Evolutionary conservation across 2,329 filamentous ascomycete genomes (phyloP).

Genomic region (Alternaria metachromatica): DNA sequence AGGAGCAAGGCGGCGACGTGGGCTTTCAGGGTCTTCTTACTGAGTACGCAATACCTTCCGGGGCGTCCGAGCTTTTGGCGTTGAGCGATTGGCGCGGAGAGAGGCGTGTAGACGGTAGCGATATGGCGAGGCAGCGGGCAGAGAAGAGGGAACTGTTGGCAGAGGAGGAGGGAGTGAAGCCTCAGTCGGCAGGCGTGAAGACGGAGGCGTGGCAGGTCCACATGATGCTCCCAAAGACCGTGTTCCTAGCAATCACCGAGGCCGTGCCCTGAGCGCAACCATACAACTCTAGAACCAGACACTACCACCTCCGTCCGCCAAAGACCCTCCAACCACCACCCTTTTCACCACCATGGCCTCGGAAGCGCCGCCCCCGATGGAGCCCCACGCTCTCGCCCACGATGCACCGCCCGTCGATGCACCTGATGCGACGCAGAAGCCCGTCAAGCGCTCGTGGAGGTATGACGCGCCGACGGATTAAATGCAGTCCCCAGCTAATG

Average conservation of each 20-base stretch:
- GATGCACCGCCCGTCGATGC: constrained; percentile 12
- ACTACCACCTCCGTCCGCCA: not conserved
- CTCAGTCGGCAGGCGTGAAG: constrained; percentile 13
- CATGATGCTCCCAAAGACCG: constrained; percentile 20
- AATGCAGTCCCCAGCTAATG: constrained; percentile 4
- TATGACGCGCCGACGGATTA: constrained; percentile 22
- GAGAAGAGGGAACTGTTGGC: not conserved
- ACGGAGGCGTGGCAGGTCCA: constrained; percentile 20
- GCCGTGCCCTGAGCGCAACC: constrained; percentile 11
- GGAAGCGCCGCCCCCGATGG: constrained; percentile 25
- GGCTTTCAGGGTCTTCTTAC: constrained; percentile 40
- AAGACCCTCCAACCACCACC: constrained; percentile 5
- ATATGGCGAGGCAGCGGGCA: not conserved
- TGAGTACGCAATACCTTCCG: constrained; percentile 39
- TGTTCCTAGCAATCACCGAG: constrained; percentile 17
- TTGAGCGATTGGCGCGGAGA: constrained; percentile 6
- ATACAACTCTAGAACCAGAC: constrained; percentile 4
- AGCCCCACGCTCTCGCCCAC: constrained; percentile 8
- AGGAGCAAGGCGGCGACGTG: constrained; percentile 13
- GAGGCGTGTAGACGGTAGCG: not conserved
- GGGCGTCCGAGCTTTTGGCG: constrained; percentile 32
- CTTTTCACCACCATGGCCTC: constrained; percentile 35
- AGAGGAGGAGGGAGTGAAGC: constrained; percentile 4
- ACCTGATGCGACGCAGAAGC: constrained; percentile 34
- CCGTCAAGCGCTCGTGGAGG: constrained; percentile 49